Evolutionary conservation across 495 filamentous ascomycete species (phyloP), one percentile per base, ranked within the genome.

Genomic region (Trichoderma reesei): DNA sequence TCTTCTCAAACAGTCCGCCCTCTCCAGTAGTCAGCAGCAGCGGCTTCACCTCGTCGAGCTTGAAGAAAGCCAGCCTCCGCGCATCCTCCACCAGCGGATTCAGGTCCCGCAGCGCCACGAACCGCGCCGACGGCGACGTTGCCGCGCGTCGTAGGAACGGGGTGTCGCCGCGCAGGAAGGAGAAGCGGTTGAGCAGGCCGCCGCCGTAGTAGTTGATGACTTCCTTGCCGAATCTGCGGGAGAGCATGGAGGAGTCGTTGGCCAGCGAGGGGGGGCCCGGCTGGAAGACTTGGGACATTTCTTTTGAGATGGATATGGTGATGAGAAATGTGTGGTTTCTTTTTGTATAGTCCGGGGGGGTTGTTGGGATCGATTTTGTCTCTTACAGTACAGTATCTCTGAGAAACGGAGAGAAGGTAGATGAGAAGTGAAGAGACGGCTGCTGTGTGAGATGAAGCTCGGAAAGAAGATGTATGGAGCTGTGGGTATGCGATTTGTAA

Each of bases 161-260:
- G 67, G 92, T 85, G 66, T 96, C 88, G 18, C 80, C 78, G 34
- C 94, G 89, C 44, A 98, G 79, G 72, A 98, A 98, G 1, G 91
- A 92, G 3, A 98, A 80, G 5, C 82, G 76, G 69, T 84, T 84
- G 36, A 84, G 67, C 0, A 80, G 79, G 59, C 72, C 75, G 82
- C 92, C 91, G 65, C 90, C 89, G 79, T 96, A 98, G 82, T 98
- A 98, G 78, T 98, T 98, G 68, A 88, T 86, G 13, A 91, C 85
- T 77, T 98, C 94, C 68, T 81, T 87, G 69, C 94, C 94, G 74
- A 96, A 97, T 65, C 89, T 94, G 59, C 87, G 82, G 51, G 88
- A 85, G 68, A 98, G 78, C 86, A 92, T 92, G 7, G 89, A 90
- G 78, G 92, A 85, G 69, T 89, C 82, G 70, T 88, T 82, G 34